Conservation (phyloP, 2,329 filamentous ascomycete genomes). For the Nemania sp. region DNA sequence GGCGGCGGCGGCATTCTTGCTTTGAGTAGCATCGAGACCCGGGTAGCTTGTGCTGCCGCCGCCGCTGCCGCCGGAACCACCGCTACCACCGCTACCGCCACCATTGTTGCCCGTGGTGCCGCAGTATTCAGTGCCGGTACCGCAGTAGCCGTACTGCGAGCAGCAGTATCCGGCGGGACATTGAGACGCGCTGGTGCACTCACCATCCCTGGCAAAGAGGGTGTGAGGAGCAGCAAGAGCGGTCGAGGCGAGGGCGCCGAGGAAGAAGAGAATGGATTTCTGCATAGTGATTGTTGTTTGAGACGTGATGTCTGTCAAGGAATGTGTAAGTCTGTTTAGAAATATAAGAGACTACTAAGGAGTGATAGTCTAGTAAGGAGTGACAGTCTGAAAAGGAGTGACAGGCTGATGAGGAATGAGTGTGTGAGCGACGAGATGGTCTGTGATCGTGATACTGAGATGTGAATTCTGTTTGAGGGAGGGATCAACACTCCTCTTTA, state of each 20-base stretch:
- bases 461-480: constrained; percentile 9
- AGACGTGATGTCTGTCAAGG: constrained; percentile 14
- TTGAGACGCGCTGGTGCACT: constrained; percentile 15
- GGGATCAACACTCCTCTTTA: constrained; percentile 14
- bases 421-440: constrained; percentile 14
- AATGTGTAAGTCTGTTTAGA: constrained; percentile 14
- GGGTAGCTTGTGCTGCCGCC: constrained; percentile 10
- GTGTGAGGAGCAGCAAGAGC: constrained; percentile 13
- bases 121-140: constrained; percentile 14
- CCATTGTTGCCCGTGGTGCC: too few relatives aligned
- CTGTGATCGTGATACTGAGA: constrained; percentile 14
- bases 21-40: constrained; percentile 14
- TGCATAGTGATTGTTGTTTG: constrained; percentile 15
- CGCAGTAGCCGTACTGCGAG: constrained; percentile 16
- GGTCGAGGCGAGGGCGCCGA: constrained; percentile 16
- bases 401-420: constrained; percentile 13
- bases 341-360: constrained; percentile 13
- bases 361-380: neutral
- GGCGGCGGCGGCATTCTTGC: constrained; percentile 13
- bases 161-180: constrained; percentile 14
- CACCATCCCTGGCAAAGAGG: constrained; percentile 12
- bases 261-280: constrained; percentile 18
- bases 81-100: neutral
- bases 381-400: constrained; percentile 11
- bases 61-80: neutral